Percentiles rank a stretch among this genome's conserved stretches.
Conservation (phyloP, 768 basidiomycete genomes). For the Kwoniella botswanensis region DNA sequence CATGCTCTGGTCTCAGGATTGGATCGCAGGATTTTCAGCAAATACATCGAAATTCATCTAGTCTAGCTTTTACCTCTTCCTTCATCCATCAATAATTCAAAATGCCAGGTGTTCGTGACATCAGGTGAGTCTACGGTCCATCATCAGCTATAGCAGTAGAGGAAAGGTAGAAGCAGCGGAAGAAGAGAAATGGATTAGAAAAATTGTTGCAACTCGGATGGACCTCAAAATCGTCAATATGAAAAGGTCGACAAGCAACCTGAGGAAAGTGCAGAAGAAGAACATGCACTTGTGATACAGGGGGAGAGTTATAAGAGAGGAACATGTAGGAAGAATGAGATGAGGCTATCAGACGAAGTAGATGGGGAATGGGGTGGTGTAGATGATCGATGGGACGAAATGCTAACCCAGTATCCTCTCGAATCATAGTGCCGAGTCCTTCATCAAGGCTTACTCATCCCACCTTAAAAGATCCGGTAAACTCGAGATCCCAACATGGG, state of each 20-base stretch:
- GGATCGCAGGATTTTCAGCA: constrained; percentile 1
- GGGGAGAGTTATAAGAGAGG: too few relatives aligned
- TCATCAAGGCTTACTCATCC: constrained; percentile 91
- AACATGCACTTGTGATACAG: too few relatives aligned
- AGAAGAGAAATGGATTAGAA: background rate
- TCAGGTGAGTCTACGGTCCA: constrained; percentile 57
- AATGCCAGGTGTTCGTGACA: constrained; percentile 64
- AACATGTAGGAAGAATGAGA: too few relatives aligned
- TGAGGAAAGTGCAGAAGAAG: too few relatives aligned
- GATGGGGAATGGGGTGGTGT: background rate
- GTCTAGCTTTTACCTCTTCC: constrained; percentile 13
- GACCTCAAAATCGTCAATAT: background rate
- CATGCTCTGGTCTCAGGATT: constrained; percentile 3
- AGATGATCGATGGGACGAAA: background rate
- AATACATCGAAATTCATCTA: background rate
- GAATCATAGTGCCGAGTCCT: constrained; percentile 78
- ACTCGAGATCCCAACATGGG: constrained; percentile 98
- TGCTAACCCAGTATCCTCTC: background rate
- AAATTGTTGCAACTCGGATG: background rate
- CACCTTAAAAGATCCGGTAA: constrained; percentile 98
- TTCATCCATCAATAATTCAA: constrained; percentile 50
- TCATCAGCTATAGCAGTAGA: background rate
- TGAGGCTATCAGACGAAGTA: background rate
- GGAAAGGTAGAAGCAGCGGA: background rate
- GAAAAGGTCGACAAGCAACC: background rate